phyloP scores from a whole-genome alignment of 1,139 yeast species.

The Debaryomyces sp. region DNA sequence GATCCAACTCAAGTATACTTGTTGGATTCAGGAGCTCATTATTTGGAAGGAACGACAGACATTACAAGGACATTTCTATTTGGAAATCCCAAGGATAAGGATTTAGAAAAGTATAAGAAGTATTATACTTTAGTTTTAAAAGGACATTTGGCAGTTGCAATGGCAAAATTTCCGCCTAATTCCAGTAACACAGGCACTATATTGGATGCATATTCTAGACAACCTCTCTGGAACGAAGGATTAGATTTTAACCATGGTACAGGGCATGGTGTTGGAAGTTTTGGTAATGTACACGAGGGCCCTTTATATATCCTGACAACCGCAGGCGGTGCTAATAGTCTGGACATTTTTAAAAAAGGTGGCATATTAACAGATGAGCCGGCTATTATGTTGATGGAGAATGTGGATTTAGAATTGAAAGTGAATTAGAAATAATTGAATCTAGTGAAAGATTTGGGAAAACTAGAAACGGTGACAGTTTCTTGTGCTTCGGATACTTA shows the following conservation, averaged over 20 bases:
- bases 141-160: slow-evolving; percentile 58
- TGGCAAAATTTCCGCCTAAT: slow-evolving; percentile 51
- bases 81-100: slow-evolving; percentile 22
- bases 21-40: slow-evolving; percentile 59
- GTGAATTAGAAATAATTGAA: slow-evolving; percentile 50
- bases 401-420: slow-evolving; percentile 56
- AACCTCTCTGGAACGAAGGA: slow-evolving; percentile 56
- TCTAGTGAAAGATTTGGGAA: slow-evolving; percentile 34
- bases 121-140: slow-evolving; percentile 55
- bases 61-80: slow-evolving; percentile 50
- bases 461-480: slow-evolving; percentile 37
- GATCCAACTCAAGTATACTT: slow-evolving; percentile 47
- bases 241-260: slow-evolving; percentile 59
- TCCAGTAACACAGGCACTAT: slow-evolving; percentile 43
- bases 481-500: slow-evolving; percentile 50
- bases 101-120: slow-evolving; percentile 31
- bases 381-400: slow-evolving; percentile 53
- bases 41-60: slow-evolving; percentile 56
- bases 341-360: slow-evolving; percentile 44
- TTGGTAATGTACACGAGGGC: slow-evolving; percentile 58
- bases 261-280: slow-evolving; percentile 63
- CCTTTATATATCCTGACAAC: slow-evolving; percentile 53
- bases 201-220: slow-evolving; percentile 53
- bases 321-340: slow-evolving; percentile 35
- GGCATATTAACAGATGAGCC: slow-evolving; percentile 59